A percentile compares a stretch with the other conserved stretches of the same genome.
Conservation (phyloP, 1,284 basidiomycete genomes). For the Trichosporon sp. region DNA sequence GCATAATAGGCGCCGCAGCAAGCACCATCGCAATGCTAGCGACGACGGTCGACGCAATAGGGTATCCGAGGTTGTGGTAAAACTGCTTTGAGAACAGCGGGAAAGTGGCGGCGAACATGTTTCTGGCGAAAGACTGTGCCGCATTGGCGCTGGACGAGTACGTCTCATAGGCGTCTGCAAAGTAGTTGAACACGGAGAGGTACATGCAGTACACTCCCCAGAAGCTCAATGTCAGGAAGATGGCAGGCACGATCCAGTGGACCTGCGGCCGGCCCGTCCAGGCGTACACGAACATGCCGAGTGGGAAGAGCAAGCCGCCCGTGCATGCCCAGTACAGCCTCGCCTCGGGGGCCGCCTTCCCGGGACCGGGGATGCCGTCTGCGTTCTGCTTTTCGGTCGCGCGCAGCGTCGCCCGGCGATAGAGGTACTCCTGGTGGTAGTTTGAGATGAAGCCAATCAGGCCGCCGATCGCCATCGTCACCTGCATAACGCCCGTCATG, state of each 20-base stretch:
- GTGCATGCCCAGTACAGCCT: constrained; percentile 57
- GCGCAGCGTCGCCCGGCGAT: constrained; percentile 36
- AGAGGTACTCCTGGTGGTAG: constrained; percentile 53
- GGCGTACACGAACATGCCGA: constrained; percentile 45
- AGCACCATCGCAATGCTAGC: constrained; percentile 49
- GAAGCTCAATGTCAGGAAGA: constrained; percentile 40
- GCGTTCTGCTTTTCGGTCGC: constrained; percentile 30
- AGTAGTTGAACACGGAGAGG: constrained; percentile 48
- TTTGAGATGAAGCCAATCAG: constrained; percentile 73
- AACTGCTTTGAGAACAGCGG: constrained; percentile 51
- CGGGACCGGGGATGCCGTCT: constrained; percentile 26
- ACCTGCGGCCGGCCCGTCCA: constrained; percentile 49
- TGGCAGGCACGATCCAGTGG: constrained; percentile 48
- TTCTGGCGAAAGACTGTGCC: constrained; percentile 52
- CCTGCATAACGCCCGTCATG: constrained; percentile 47
- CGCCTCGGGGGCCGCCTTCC: constrained; percentile 58
- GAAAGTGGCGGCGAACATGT: constrained; percentile 47
- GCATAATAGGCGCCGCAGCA: constrained; percentile 45
- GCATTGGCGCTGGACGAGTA: constrained; percentile 57
- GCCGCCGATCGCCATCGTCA: constrained; percentile 60
- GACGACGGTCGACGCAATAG: constrained; percentile 50
- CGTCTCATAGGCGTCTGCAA: constrained; percentile 54
- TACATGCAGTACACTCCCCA: constrained; percentile 52
- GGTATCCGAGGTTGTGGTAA: constrained; percentile 51
- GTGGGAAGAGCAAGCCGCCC: constrained; percentile 55